A percentile compares a stretch with the other conserved stretches of the same genome.
phyloP scores from a whole-genome alignment of 1,139 yeast genomes.

The Sugiyamaella japonica region DNA sequence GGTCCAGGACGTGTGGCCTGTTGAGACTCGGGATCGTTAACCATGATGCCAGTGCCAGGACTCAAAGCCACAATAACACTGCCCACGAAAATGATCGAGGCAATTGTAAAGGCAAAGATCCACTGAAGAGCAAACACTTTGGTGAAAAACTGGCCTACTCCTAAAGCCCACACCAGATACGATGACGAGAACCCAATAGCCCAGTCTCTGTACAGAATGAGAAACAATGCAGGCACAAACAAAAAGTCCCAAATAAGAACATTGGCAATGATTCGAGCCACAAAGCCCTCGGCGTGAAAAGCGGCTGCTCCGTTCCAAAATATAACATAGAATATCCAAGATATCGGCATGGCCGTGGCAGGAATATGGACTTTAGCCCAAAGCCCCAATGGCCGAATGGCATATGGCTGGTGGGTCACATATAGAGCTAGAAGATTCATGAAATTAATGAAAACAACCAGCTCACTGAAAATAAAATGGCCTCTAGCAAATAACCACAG shows the following conservation, averaged over 20 bases:
- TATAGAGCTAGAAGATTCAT: slow-evolving; percentile 58
- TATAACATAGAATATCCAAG: slow-evolving; percentile 70
- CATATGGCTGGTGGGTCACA: slow-evolving; percentile 59
- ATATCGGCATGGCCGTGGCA: slow-evolving; percentile 65
- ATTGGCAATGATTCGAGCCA: slow-evolving; percentile 70
- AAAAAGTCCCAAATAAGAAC: slow-evolving; percentile 76
- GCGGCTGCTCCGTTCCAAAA: slow-evolving; percentile 85
- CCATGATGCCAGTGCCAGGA: slow-evolving; percentile 10
- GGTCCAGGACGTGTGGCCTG: background rate
- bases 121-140: slow-evolving; percentile 77
- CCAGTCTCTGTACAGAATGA: slow-evolving; percentile 68
- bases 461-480: slow-evolving; percentile 56
- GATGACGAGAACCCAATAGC: slow-evolving; percentile 62
- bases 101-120: slow-evolving; percentile 73
- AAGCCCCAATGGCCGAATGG: slow-evolving; percentile 51
- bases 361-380: slow-evolving; percentile 65
- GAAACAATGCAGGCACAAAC: slow-evolving; percentile 58
- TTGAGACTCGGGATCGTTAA: slow-evolving; percentile 7
- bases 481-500: slow-evolving; percentile 54
- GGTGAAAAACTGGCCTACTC: slow-evolving; percentile 65
- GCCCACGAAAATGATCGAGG: slow-evolving; percentile 53
- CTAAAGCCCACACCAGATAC: slow-evolving; percentile 62
- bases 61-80: slow-evolving; percentile 49
- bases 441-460: slow-evolving; percentile 57
- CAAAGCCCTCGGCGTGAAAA: slow-evolving; percentile 51